Percentiles rank a stretch among this genome's conserved stretches.
Conservation (phyloP, 2,329 filamentous ascomycete genomes). For the Calonectria ilicicola region DNA sequence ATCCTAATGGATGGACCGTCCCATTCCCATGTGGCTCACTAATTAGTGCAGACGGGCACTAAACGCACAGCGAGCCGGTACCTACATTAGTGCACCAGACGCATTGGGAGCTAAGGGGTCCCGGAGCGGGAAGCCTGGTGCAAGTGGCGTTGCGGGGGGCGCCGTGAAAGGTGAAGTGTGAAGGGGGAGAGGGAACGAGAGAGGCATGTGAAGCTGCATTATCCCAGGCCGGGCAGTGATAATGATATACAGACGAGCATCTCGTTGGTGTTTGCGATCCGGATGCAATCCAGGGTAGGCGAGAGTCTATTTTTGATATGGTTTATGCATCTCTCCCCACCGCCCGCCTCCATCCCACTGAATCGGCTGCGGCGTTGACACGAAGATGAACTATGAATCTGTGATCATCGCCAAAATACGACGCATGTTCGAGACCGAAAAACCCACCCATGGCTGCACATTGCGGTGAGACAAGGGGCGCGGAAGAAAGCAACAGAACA, state of each 20-base stretch:
- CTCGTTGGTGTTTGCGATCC: not conserved
- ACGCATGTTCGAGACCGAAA: not conserved
- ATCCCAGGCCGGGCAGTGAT: not conserved
- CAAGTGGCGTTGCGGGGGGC: constrained; percentile 4
- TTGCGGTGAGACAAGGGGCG: not conserved
- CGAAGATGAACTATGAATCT: not conserved
- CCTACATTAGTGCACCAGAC: constrained; percentile 39
- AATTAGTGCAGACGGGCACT: constrained; percentile 11
- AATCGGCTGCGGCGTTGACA: not conserved
- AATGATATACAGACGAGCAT: not conserved
- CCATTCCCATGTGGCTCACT: constrained; percentile 1
- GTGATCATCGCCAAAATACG: not conserved
- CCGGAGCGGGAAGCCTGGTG: constrained; percentile 7
- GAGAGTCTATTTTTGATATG: constrained; percentile 5
- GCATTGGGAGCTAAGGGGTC: constrained; percentile 19
- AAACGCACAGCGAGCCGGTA: constrained; percentile 31
- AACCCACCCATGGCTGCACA: not conserved
- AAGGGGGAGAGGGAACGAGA: not conserved
- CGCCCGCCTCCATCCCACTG: not conserved
- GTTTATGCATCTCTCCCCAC: not conserved
- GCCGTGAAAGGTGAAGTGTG: not conserved
- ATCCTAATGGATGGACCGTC: constrained; percentile 10
- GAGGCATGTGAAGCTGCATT: constrained; percentile 8
- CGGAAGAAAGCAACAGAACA: not conserved
- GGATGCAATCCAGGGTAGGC: constrained; percentile 4